Base-by-base conservation (phyloP, 208 protist species). In the Trypanosoma boissoni region DNA sequence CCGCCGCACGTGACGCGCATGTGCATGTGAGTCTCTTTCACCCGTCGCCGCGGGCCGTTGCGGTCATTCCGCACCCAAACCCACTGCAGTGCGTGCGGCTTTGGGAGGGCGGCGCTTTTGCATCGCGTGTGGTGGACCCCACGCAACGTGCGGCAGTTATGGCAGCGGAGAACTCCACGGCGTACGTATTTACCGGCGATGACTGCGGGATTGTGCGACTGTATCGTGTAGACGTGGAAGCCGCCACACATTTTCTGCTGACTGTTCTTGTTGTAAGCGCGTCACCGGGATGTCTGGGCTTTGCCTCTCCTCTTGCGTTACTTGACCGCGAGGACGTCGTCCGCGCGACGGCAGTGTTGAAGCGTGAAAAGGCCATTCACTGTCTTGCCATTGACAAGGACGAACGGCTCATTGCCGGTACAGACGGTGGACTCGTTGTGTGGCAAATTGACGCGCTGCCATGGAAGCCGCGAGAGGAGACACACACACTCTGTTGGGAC, bases 131-230 rank as follows among this genome's bases (percentile, higher is more conserved):
- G 24, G 23, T 8, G 6, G 46, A 69, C 26, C 26, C 32, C 21
- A 37, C 44, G 53, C 68, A 37, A 26, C 31, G 39, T 27, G 43
- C 27, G 10, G 21, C 3, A 1, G n/a, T 78, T 32, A 27, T 39
- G 14, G 49, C 18, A 7, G 56, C 62, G 10, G 84, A 93, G 58
- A 43, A 45, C 18, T 64, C 64, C 3, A 75, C 83, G 20, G 72
- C 83, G n/a, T 94, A 94, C 49, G 37, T 91, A 12, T 80, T 88
- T 50, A 80, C 73, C 12, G 81, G 78, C 6, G 81, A 90, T 58
- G 76, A 81, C 21, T 66, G 48, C 39, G 76, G 78, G 1, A 12
- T 78, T 6, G 76, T 90, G 57, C 83, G 87, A 1, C 49, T 94
- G 52, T 94, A 79, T 78, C 69, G 87, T 3, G 72, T 89, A 2